Evolutionary conservation across 768 basidiomycete species (phyloP), one percentile per base, ranked within the genome.

Genomic region (Termitomyces sp.): DNA sequence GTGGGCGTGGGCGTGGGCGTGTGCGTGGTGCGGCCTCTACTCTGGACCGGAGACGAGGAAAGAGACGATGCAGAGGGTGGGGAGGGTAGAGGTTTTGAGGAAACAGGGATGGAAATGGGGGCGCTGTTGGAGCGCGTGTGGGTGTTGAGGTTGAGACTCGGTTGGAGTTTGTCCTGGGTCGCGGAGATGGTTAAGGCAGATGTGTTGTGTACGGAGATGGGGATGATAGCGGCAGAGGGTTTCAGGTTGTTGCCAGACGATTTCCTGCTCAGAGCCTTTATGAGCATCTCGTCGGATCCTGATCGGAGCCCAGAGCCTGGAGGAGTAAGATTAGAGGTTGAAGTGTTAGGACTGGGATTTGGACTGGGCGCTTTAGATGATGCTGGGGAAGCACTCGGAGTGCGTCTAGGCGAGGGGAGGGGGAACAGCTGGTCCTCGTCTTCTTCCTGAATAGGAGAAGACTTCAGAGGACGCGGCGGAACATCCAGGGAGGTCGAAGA

Each of bases 341-440:
- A 68, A 8, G 60, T 51, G 39, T 52, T 60, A n/a, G 66, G 65
- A 46, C 65, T 66, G 2, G 65, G 66, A 16, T 50, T 59, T 4
- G 68, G 70, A 33, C 69, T 71, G 8, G 62, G 46, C 28, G 33
- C 60, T 3, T 59, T 57, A n/a, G 72, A 73, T 32, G 67, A 60
- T 9, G 70, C 68, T 1, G 74, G 72, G 1, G 81, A 81, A 2
- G 68, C 62, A n/a, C 67, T 73, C 0, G 86, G 86, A 0, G 82
- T 78, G 9, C 86, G 80, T 48, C 80, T 75, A 7, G 86, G 85
- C 2, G 84, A 83, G 9, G 86, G 87, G 22, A 88, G 75, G 0
- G 83, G 83, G 68, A 85, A 87, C 1, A 87, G 68, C 57, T 83
- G 80, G 13, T 79, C 76, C 62, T 86, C 84, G 55, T 84, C 80